Base-by-base conservation (phyloP, 169 alveolate species). In the Cyclospora cayetanensis region DNA sequence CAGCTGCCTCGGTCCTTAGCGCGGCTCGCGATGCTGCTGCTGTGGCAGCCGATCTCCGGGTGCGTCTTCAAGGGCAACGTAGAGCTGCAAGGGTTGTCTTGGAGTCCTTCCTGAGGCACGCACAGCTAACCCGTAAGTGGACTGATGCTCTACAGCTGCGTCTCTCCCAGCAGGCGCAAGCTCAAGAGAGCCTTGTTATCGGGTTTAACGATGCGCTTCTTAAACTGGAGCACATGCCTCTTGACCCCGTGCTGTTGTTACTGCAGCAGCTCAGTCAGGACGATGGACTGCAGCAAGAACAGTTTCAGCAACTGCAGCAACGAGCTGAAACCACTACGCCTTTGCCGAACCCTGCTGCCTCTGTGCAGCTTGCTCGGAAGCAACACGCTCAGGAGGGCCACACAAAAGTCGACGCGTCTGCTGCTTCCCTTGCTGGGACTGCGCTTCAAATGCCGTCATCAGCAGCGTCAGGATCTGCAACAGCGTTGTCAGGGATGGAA, bases 21-120 rank as follows among this genome's bases (percentile, higher is more conserved):
- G 70, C 70, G 29, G 37, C 88, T n/a, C 88, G 88, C 11, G 88
- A 43, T 79, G 88, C 88, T 25, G 72, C 88, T 50, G 88, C 88
- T 15, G 88, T 79, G 1, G 88, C 88, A 25, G 88, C 88, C 4
- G 88, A 79, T 12, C 70, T 79, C 18, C 88, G 50, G 7, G 34
- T 15, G 72, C 88, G 88, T 12, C 88, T 79, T 25, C 27, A 50
- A 11, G 65, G 88, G 22, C 88, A 79, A 34, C 66, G 34, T 31
- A 15, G 50, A 2, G 88, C 88, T 29, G 88, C 88, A 27, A 50
- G 50, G 1, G 88, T 50, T 18, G 37, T 79, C n/a, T 41, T 52
- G 41, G 31, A 39, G 15, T 52, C 88, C 35, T 25, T 79, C 35
- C 68, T 79, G 37, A 25, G 70, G 50, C 88, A 79, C n/a, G 88